phyloP scores from a whole-genome alignment of 805 yeast species.

The Debaryomyces maramus region DNA sequence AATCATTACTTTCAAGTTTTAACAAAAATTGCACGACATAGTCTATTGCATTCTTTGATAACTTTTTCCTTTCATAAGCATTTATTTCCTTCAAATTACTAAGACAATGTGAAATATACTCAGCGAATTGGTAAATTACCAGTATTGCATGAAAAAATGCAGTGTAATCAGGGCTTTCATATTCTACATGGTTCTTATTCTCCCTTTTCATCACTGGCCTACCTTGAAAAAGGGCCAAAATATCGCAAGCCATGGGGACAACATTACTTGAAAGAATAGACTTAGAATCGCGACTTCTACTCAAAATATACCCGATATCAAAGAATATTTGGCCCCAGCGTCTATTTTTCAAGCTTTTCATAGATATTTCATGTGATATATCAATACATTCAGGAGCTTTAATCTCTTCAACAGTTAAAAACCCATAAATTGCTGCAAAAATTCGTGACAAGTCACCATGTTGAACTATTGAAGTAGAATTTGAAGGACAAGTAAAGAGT shows the following conservation, averaged over 20 bases:
- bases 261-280: slow-evolving; percentile 47
- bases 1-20: slow-evolving; percentile 27
- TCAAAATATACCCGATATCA: slow-evolving; percentile 75
- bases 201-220: slow-evolving; percentile 74
- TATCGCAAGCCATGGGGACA: slow-evolving; percentile 61
- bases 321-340: slow-evolving; percentile 76
- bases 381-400: slow-evolving; percentile 44
- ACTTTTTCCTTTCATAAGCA: slow-evolving; percentile 9
- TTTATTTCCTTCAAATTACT: slow-evolving; percentile 20
- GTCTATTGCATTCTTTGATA: slow-evolving; percentile 28
- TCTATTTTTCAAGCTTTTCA: slow-evolving; percentile 59
- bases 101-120: slow-evolving; percentile 50
- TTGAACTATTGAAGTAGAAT: slow-evolving; percentile 59
- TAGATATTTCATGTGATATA: slow-evolving; percentile 35
- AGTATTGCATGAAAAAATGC: slow-evolving; percentile 68
- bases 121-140: slow-evolving; percentile 63
- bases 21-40: slow-evolving; percentile 31
- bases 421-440: slow-evolving; percentile 61
- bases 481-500: slow-evolving; percentile 84
- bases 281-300: slow-evolving; percentile 60
- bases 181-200: slow-evolving; percentile 80
- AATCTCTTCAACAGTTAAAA: slow-evolving; percentile 55
- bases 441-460: slow-evolving; percentile 67
- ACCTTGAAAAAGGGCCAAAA: slow-evolving; percentile 72
- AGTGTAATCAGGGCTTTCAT: slow-evolving; percentile 82